A percentile compares a stretch with the other conserved stretches of the same genome.
These are phyloP conservation scores for Comarum palustre DNA, from an alignment of 306 rosid species.

Conservation along the genomic window DNA sequence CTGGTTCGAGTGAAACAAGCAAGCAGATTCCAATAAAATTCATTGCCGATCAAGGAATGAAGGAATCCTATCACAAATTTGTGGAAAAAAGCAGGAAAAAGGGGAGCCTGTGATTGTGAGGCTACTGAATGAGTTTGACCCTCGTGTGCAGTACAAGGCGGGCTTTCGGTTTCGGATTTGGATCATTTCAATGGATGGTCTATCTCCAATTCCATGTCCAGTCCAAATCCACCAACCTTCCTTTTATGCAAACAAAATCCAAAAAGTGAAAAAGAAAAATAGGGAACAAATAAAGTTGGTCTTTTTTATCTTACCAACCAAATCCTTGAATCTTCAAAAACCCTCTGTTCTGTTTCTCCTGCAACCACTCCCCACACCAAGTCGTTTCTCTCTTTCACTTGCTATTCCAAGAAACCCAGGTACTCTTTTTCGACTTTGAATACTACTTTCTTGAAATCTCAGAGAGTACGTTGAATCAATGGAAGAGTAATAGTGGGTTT, in stretches of 20 bases:
- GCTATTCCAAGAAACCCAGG: slow-evolving; percentile 10
- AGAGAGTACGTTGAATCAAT: neutral
- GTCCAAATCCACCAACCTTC: neutral
- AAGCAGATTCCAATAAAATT: neutral
- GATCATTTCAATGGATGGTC: neutral
- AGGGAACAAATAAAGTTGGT: neutral
- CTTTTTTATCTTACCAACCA: neutral
- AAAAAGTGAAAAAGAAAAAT: neutral
- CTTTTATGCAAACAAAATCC: neutral
- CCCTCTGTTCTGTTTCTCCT: neutral
- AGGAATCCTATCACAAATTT: too few species aligned
- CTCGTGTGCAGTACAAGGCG: neutral
- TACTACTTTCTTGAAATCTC: neutral
- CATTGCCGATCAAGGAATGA: too few species aligned
- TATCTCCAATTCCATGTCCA: neutral
- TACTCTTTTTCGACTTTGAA: slow-evolving; percentile 3
- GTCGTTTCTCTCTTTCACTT: neutral
- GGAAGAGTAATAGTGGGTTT: slow-evolving; percentile 5
- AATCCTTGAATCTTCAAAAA: neutral
- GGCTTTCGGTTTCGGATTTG: neutral
- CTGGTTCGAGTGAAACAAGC: neutral
- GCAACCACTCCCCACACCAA: neutral
- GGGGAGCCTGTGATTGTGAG: too few species aligned
- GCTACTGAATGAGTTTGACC: neutral
- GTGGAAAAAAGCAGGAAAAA: neutral